phyloP scores from a whole-genome alignment of 805 yeast genomes.

The Kluyveromyces dobzhanskii region DNA sequence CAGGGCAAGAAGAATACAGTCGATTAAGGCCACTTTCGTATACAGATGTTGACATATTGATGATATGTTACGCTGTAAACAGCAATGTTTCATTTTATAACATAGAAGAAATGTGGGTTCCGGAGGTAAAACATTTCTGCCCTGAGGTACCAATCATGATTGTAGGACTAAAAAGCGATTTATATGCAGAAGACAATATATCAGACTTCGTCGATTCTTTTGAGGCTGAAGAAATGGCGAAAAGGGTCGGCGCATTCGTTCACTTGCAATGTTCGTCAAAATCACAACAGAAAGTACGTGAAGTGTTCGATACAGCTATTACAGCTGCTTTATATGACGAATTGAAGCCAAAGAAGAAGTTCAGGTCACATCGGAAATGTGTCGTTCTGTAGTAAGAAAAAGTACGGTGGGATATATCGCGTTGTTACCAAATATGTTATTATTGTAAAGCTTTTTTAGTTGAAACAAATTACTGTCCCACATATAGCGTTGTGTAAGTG shows the following conservation, averaged over 20 bases:
- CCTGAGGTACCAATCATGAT: conserved; percentile 69
- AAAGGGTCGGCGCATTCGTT: conserved; percentile 55
- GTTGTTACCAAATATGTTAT: too few relatives aligned
- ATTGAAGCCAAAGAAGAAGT: neutral
- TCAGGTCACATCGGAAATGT: conserved; percentile 1
- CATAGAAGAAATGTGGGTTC: conserved; percentile 76
- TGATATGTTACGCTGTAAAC: conserved; percentile 70
- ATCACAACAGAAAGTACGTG: conserved; percentile 52
- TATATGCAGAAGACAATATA: conserved; percentile 24
- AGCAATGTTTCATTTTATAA: conserved; percentile 56
- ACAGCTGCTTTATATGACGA: conserved; percentile 17
- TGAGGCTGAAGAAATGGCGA: conserved; percentile 45
- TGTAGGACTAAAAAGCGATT: conserved; percentile 78
- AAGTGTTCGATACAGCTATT: conserved; percentile 58
- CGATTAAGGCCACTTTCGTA: conserved; percentile 71
- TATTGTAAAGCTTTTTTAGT: too few relatives aligned
- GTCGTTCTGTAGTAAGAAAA: neutral
- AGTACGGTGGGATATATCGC: too few relatives aligned
- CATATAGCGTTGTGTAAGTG: too few relatives aligned
- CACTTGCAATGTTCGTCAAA: conserved; percentile 79
- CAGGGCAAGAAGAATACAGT: conserved; percentile 84
- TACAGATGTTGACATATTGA: conserved; percentile 66
- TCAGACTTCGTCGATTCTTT: conserved; percentile 33
- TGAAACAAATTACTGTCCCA: too few relatives aligned
- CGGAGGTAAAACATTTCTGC: conserved; percentile 78